Percentiles rank a stretch among this genome's conserved stretches.
phyloP scores from a whole-genome alignment of 2,329 filamentous ascomycete species.

The Ceratocystiopsis minuta region DNA sequence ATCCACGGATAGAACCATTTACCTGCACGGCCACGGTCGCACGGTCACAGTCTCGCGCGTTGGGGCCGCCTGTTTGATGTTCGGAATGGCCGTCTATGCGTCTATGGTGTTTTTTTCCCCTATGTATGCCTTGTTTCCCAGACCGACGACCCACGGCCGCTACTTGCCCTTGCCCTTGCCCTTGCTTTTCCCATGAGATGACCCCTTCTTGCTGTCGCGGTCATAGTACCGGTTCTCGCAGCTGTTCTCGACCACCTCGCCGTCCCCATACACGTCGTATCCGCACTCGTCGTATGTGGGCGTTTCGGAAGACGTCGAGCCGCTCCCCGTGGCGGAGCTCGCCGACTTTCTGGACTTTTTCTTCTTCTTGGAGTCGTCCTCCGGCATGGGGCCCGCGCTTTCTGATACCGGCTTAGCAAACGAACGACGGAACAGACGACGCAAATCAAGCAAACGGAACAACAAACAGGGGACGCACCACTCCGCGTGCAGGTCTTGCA shows the following conservation, averaged over 20 bases:
- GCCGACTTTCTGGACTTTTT: conserved; percentile 3
- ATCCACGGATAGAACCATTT: neutral
- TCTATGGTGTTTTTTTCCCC: neutral
- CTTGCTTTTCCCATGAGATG: conserved; percentile 1
- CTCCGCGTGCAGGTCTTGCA: conserved; percentile 29
- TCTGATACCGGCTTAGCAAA: conserved; percentile 2
- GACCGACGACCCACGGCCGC: neutral
- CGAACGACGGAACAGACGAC: neutral
- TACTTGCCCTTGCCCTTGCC: neutral
- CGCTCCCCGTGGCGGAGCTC: neutral
- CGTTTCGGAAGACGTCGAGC: neutral
- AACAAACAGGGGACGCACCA: conserved; percentile 17
- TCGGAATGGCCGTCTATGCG: too few relatives aligned
- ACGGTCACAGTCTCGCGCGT: neutral
- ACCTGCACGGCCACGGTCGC: too few relatives aligned
- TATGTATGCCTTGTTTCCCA: neutral
- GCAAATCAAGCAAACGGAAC: neutral
- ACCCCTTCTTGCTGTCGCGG: neutral
- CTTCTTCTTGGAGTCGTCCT: conserved; percentile 5
- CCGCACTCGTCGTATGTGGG: neutral
- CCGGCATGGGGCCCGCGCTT: conserved; percentile 7
- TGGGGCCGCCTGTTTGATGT: neutral
- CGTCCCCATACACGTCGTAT: neutral
- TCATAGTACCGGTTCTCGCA: too few relatives aligned
- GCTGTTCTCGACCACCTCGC: too few relatives aligned